Evolutionary conservation across 129 eudicot species (phyloP), one percentile per base, ranked within the genome.

Genomic region (Helianthus tuberosus): DNA sequence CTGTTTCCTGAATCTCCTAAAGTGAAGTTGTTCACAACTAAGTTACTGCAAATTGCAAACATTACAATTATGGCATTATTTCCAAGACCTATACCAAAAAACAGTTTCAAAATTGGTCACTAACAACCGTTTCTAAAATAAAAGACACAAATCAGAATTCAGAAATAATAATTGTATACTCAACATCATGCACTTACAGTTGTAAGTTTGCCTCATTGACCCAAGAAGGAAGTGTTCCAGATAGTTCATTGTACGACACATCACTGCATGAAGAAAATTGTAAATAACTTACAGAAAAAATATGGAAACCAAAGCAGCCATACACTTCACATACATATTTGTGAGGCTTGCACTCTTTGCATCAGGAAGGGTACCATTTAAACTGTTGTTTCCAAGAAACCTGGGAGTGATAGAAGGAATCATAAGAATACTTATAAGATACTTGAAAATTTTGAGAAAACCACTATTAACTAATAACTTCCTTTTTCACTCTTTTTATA

Each of bases 201-300:
- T 92, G 96, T 36, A 89, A 68, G 75, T 55, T 76, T 63, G n/a
- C 61, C 55, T 71, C 71, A 14, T 62, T 73, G 72, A 79, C 75
- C 98, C 98, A 92, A 69, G 95, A 78, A 66, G 96, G 96, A 60
- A 92, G 77, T 69, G 81, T 84, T 74, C 98, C 98, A 43, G 96
- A 92, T 76, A 92, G 71, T 64, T 72, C 77, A 73, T 92, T 92
- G 89, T 92, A 89, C 3, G 98, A 92, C 52, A 92, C 51, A 82
- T 92, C 98, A 64, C 98, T 92, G 86, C 88, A 84, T 61, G 61
- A 65, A 73, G 64, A 63, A 71, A 15, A 68, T 27, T 3, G 52
- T 65, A 47, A 2, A n/a, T 48, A 3, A 6, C 3, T 35, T 6
- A 20, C 11, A 8, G 15, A 16, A 47, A 27, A 29, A 16, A 46